Evolutionary conservation across 257 asterid genomes (phyloP).

Genomic region (Solanum chilense): DNA sequence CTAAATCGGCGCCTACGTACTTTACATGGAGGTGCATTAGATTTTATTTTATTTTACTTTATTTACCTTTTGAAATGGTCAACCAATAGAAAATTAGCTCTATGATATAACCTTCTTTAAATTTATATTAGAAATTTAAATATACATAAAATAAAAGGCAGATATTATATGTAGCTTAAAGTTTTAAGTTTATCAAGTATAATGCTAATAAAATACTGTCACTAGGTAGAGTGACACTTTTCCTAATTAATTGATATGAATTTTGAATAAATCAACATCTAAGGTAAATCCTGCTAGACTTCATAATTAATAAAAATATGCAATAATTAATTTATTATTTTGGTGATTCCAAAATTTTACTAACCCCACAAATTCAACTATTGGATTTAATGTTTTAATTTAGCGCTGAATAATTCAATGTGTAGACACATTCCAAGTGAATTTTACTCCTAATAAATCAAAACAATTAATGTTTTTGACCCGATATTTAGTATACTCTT

Average conservation of each 20-base stretch:
- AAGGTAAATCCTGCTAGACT: background rate
- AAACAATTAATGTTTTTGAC: background rate
- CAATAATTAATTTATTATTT: background rate
- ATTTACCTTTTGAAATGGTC: background rate
- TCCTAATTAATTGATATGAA: background rate
- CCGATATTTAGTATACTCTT: background rate
- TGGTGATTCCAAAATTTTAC: background rate
- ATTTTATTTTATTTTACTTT: background rate
- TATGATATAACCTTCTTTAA: background rate
- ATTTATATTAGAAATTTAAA: background rate
- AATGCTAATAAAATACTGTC: background rate
- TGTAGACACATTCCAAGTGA: background rate
- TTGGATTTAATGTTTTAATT: background rate
- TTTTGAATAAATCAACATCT: background rate
- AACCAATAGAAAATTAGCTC: background rate
- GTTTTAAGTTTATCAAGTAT: background rate
- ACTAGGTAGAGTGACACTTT: background rate
- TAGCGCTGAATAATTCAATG: background rate
- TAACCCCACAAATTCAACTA: background rate
- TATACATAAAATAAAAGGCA: background rate
- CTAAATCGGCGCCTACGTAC: background rate
- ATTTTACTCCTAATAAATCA: too few species aligned
- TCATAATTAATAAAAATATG: background rate
- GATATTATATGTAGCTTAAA: background rate
- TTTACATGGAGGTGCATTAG: background rate